Evolutionary conservation across 140 eudicot species (phyloP).

Genomic region (Anethum foeniculum): DNA sequence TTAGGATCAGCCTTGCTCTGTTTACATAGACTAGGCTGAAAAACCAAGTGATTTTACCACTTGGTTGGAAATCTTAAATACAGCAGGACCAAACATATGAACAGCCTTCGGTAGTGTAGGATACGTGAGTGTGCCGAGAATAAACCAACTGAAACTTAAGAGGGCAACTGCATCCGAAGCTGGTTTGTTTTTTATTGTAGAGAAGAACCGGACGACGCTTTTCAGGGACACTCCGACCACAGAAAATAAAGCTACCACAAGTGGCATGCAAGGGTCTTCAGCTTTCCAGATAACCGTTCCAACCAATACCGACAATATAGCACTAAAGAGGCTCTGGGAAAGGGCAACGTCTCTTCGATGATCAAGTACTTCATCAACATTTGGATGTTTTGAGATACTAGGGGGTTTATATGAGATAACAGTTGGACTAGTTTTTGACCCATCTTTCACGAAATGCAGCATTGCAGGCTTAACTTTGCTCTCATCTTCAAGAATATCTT

Average conservation of each 20-base stretch:
- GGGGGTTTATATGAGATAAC: not conserved
- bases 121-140: slow-evolving; percentile 58
- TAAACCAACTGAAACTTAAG: slow-evolving; percentile 75
- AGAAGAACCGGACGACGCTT: slow-evolving; percentile 46
- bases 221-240: slow-evolving; percentile 56
- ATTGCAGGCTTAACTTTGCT: slow-evolving; percentile 6
- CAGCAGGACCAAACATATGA: slow-evolving; percentile 27
- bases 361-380: slow-evolving; percentile 10
- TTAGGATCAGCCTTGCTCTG: not conserved
- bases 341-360: slow-evolving; percentile 44
- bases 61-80: slow-evolving; percentile 6
- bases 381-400: not conserved
- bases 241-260: slow-evolving; percentile 54
- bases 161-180: slow-evolving; percentile 63
- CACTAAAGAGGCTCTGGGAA: slow-evolving; percentile 53
- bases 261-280: slow-evolving; percentile 68
- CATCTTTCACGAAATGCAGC: not conserved
- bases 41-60: slow-evolving; percentile 16
- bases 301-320: slow-evolving; percentile 50
- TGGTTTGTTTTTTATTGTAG: slow-evolving; percentile 39
- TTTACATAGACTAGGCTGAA: not conserved
- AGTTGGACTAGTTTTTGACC: not conserved
- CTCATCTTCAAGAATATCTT: slow-evolving; percentile 13
- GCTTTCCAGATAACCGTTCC: slow-evolving; percentile 59
- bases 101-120: slow-evolving; percentile 58